Evolutionary conservation across 139 green algal genomes (phyloP).

Genomic region (Chlorella sp.): DNA sequence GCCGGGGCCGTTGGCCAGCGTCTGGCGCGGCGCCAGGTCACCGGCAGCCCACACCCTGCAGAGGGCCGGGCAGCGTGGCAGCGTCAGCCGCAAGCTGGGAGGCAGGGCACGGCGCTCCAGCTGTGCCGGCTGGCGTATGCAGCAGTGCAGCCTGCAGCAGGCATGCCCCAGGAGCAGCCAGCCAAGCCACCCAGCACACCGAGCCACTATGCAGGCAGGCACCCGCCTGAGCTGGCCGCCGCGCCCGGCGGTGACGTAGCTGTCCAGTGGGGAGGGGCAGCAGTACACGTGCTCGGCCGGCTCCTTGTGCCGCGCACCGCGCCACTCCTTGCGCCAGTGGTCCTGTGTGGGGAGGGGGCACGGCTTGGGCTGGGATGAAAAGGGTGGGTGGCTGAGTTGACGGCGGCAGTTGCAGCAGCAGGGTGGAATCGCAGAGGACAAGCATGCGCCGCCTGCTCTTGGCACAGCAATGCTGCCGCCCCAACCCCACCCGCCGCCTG

Average conservation of each 20-base stretch:
- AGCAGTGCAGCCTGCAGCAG: no score
- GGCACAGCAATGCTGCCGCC: no score
- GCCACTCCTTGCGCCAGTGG: conserved; percentile 57
- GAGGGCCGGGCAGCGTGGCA: no score
- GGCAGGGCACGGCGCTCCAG: no score
- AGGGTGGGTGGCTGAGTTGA: background rate
- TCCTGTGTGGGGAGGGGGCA: conserved; percentile 26
- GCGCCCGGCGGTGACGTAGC: conserved; percentile 76
- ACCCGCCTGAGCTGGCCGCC: conserved; percentile 17
- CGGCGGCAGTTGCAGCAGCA: background rate
- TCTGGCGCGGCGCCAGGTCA: conserved; percentile 73
- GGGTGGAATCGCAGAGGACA: no score
- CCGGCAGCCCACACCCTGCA: conserved; percentile 73
- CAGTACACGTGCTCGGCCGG: conserved; percentile 64
- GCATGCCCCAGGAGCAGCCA: no score
- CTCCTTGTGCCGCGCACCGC: conserved; percentile 51
- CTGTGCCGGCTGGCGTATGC: no score
- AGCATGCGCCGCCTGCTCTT: no score
- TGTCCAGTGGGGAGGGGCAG: conserved; percentile 62
- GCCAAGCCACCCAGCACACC: no score
- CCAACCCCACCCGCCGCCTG: background rate
- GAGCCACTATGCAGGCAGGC: no score
- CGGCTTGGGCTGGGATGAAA: no score
- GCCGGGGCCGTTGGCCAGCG: conserved; percentile 62
- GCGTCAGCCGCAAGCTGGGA: no score